Percentiles rank a stretch among this genome's conserved stretches.
Conservation (phyloP, 768 basidiomycete species). For the Tulasnella sp. region DNA sequence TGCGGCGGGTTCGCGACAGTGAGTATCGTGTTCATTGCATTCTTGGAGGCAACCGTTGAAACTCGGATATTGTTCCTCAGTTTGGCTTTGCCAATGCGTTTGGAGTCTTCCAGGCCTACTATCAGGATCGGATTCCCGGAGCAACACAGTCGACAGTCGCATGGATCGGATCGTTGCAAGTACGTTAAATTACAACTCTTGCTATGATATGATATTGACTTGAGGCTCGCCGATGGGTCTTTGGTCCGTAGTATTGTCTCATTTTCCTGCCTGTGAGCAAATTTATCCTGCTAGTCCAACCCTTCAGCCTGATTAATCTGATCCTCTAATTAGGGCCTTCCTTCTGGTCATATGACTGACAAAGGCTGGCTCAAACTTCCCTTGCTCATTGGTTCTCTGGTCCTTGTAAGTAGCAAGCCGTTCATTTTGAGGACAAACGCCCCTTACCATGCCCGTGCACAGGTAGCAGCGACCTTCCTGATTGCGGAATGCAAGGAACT, state of each 20-base stretch:
- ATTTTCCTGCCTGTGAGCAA: constrained; percentile 29
- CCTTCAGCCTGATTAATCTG: not conserved
- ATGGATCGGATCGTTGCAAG: constrained; percentile 33
- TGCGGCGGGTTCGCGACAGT: constrained; percentile 24
- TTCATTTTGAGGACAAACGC: not conserved
- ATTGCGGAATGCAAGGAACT: constrained; percentile 29
- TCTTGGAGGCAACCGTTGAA: not conserved
- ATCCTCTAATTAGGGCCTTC: not conserved
- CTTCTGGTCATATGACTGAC: constrained; percentile 24
- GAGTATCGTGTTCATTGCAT: not conserved
- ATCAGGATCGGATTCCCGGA: constrained; percentile 7
- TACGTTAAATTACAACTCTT: not conserved
- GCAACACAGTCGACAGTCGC: constrained; percentile 28
- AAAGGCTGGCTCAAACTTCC: constrained; percentile 23
- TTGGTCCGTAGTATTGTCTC: constrained; percentile 23
- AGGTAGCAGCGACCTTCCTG: constrained; percentile 21
- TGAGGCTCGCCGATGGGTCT: no score
- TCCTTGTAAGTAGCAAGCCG: not conserved
- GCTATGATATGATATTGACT: not conserved
- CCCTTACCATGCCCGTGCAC: not conserved
- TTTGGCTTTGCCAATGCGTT: constrained; percentile 25
- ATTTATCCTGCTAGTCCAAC: not conserved
- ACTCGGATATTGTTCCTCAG: not conserved
- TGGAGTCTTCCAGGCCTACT: constrained; percentile 29
- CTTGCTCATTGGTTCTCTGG: not conserved